phyloP scores from a whole-genome alignment of 148 eudicot species.

The Spergularia marina region DNA sequence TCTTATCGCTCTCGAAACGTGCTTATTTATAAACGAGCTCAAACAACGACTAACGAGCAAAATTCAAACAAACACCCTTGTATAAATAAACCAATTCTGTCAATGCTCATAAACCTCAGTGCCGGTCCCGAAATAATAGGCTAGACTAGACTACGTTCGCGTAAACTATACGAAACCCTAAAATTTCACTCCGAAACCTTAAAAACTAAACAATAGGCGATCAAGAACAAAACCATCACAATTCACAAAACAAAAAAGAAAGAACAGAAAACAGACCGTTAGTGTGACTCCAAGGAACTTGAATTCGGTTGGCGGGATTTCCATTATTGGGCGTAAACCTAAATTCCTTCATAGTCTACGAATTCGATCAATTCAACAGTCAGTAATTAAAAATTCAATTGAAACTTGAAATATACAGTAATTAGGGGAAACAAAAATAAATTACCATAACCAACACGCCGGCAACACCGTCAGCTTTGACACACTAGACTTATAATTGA shows the following conservation, averaged over 20 bases:
- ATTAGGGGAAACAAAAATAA: not conserved
- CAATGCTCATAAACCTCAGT: not conserved
- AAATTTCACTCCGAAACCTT: not conserved
- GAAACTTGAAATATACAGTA: constrained; percentile 9
- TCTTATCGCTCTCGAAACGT: too few species aligned
- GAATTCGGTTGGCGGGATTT: constrained; percentile 35
- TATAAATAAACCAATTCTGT: not conserved
- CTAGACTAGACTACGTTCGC: not conserved
- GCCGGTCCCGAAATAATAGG: not conserved
- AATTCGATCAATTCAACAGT: not conserved
- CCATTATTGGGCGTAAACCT: constrained; percentile 67
- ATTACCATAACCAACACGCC: constrained; percentile 20
- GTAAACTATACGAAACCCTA: not conserved
- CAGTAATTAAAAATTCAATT: not conserved
- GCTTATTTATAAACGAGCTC: not conserved
- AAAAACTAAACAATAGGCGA: not conserved
- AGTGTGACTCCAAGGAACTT: constrained; percentile 51
- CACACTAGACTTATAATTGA: constrained; percentile 12
- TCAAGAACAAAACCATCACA: not conserved
- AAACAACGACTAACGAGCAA: not conserved
- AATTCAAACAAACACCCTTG: not conserved
- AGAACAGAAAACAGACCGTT: constrained; percentile 41
- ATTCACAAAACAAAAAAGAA: not conserved
- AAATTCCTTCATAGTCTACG: constrained; percentile 59
- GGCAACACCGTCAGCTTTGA: constrained; percentile 17